These are phyloP conservation scores for Salix brachista DNA, from an alignment of 345 rosid genomes.

Conservation along the genomic window DNA sequence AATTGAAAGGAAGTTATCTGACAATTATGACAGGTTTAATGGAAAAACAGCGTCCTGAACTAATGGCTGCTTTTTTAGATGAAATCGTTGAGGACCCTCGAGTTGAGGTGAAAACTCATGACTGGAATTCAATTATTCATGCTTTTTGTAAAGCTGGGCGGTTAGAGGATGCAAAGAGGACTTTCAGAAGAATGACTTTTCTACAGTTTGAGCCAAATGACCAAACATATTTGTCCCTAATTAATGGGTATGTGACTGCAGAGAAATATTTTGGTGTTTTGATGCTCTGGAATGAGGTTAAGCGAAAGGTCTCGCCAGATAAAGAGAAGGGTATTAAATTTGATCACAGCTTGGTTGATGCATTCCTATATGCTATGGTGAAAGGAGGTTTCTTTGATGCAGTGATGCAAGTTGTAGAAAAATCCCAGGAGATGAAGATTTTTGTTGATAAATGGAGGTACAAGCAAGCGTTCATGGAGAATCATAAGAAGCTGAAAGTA, in stretches of 20 bases:
- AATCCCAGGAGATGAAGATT: constrained; percentile 81
- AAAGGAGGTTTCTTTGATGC: constrained; percentile 97
- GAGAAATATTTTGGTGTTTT: constrained; percentile 76
- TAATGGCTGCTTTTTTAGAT: constrained; percentile 70
- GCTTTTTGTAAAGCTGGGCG: constrained; percentile 88
- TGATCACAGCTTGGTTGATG: constrained; percentile 68
- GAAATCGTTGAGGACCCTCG: constrained; percentile 92
- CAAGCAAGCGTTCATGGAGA: constrained; percentile 97
- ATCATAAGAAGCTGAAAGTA: constrained; percentile 84
- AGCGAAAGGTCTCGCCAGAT: constrained; percentile 56
- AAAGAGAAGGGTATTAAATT: constrained; percentile 49
- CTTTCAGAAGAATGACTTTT: constrained; percentile 85
- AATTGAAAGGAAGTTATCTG: constrained; percentile 74
- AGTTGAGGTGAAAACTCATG: constrained; percentile 82
- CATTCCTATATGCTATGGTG: constrained; percentile 83
- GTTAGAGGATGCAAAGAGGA: constrained; percentile 81
- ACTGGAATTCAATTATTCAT: constrained; percentile 95
- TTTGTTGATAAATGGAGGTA: constrained; percentile 96
- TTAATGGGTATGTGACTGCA: constrained; percentile 65
- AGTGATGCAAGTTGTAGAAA: constrained; percentile 92
- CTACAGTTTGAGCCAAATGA: constrained; percentile 72
- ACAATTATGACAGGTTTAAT: constrained; percentile 79
- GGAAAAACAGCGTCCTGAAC: constrained; percentile 22
- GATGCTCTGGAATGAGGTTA: constrained; percentile 83
- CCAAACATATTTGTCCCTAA: constrained; percentile 83